Percentiles rank a stretch among this genome's conserved stretches.
Evolutionary conservation across 352 stramenopile species (phyloP).

Genomic region (Aphanomyces stellatus): DNA sequence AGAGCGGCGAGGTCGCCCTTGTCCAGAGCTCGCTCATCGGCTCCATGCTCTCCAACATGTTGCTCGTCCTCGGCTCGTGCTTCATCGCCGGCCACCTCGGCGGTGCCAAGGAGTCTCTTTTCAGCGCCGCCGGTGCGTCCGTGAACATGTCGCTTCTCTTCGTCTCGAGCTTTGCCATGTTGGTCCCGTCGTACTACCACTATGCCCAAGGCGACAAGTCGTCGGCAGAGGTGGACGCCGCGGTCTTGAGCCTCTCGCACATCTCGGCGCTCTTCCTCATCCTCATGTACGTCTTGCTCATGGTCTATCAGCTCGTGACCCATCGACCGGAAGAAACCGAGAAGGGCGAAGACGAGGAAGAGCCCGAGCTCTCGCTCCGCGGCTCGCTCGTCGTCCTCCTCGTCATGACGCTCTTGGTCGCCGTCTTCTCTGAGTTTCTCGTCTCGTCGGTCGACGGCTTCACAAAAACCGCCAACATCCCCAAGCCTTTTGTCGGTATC

Average conservation of each 20-base stretch:
- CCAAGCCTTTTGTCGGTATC: conserved; percentile 87
- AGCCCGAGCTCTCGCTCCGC: conserved; percentile 67
- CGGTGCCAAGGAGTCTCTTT: conserved; percentile 74
- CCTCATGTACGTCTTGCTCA: conserved; percentile 90
- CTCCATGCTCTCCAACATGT: conserved; percentile 95
- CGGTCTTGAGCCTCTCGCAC: conserved; percentile 62
- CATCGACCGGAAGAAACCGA: conserved; percentile 89
- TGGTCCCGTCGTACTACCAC: conserved; percentile 91
- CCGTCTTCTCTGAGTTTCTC: conserved; percentile 92
- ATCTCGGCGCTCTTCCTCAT: conserved; percentile 74
- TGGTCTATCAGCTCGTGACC: conserved; percentile 94
- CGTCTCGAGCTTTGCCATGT: conserved; percentile 88
- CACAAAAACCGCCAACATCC: conserved; percentile 45
- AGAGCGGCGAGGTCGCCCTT: conserved; percentile 90
- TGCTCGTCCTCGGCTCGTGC: conserved; percentile 95
- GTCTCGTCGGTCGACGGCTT: conserved; percentile 77
- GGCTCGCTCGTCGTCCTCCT: conserved; percentile 75
- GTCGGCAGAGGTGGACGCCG: conserved; percentile 37
- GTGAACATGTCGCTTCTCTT: conserved; percentile 93
- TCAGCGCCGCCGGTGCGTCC: conserved; percentile 87
- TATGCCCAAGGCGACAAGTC: conserved; percentile 40
- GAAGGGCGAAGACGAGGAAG: conserved; percentile 49
- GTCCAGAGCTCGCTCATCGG: conserved; percentile 96
- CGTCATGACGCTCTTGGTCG: conserved; percentile 82
- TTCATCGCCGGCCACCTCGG: conserved; percentile 87